A percentile compares a stretch with the other conserved stretches of the same genome.
Evolutionary conservation across 2,329 filamentous ascomycete species (phyloP).

Genomic region (Calonectria leucothoes): DNA sequence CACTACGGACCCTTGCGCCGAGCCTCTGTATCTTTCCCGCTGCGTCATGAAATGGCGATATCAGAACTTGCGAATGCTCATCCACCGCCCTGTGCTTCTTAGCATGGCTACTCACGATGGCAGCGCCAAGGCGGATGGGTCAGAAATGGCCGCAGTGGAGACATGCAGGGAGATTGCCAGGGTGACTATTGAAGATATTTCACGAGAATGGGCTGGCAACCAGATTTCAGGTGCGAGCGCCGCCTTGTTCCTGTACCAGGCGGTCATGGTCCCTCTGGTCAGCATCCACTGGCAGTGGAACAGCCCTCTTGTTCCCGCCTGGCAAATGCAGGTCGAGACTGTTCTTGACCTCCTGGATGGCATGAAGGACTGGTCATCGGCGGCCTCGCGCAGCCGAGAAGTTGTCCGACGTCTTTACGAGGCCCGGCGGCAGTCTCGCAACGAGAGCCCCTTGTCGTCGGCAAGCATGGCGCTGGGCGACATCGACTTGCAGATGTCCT

Average conservation of each 20-base stretch:
- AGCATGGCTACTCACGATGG: slow-evolving; percentile 65
- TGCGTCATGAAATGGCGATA: slow-evolving; percentile 87
- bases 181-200: slow-evolving; percentile 78
- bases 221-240: slow-evolving; percentile 86
- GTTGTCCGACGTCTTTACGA: slow-evolving; percentile 74
- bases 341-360: slow-evolving; percentile 71
- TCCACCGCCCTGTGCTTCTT: slow-evolving; percentile 79
- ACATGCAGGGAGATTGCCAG: slow-evolving; percentile 77
- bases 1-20: slow-evolving; percentile 74
- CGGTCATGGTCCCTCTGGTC: slow-evolving; percentile 81
- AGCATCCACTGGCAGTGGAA: slow-evolving; percentile 77
- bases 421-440: slow-evolving; percentile 49
- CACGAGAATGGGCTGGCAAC: slow-evolving; percentile 75
- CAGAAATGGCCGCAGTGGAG: slow-evolving; percentile 76
- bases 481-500: slow-evolving; percentile 55
- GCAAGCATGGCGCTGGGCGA: slow-evolving; percentile 64
- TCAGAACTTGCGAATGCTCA: slow-evolving; percentile 80
- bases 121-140: slow-evolving; percentile 62
- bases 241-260: slow-evolving; percentile 85
- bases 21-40: slow-evolving; percentile 76
- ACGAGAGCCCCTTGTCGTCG: slow-evolving; percentile 54
- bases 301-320: slow-evolving; percentile 60
- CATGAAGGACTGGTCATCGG: slow-evolving; percentile 74
- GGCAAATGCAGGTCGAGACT: slow-evolving; percentile 68
- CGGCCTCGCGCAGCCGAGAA: slow-evolving; percentile 71